phyloP scores from a whole-genome alignment of 345 rosid species.

The Hypericum perforatum region DNA sequence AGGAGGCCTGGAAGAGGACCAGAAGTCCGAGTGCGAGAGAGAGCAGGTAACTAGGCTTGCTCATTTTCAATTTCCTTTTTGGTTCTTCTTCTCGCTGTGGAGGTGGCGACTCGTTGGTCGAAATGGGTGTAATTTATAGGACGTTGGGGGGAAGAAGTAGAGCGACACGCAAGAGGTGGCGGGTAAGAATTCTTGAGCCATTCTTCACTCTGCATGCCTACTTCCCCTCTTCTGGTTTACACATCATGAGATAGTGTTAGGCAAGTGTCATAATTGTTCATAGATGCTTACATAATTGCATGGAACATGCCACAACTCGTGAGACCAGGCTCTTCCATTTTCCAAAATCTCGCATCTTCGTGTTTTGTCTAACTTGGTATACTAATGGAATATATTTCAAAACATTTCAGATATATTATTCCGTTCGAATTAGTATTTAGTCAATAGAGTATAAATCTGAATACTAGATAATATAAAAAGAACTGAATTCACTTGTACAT shows the following conservation, averaged over 20 bases:
- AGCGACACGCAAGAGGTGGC: conserved; percentile 6
- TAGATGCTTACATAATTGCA: no score
- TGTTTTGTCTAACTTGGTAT: no score
- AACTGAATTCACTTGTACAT: no score
- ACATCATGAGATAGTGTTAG: neutral
- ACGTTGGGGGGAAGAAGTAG: neutral
- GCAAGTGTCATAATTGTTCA: neutral
- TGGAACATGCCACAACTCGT: no score
- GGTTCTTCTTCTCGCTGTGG: neutral
- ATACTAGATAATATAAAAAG: no score
- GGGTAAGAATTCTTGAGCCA: conserved; percentile 16
- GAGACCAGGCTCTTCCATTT: no score
- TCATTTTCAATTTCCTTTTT: conserved; percentile 7
- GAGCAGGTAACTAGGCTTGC: conserved; percentile 18
- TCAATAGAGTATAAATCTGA: no score
- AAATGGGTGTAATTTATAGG: conserved; percentile 17
- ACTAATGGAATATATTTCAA: no score
- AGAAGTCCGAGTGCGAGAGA: conserved; percentile 30
- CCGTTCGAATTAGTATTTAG: no score
- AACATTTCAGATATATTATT: no score
- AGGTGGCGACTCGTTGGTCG: neutral
- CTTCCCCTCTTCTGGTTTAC: neutral
- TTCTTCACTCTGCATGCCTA: conserved; percentile 38
- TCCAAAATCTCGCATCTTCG: no score
- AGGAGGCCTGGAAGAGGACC: conserved; percentile 31